Conservation (phyloP, 1,139 yeast species). For the Geotrichum citri-aurantii region DNA sequence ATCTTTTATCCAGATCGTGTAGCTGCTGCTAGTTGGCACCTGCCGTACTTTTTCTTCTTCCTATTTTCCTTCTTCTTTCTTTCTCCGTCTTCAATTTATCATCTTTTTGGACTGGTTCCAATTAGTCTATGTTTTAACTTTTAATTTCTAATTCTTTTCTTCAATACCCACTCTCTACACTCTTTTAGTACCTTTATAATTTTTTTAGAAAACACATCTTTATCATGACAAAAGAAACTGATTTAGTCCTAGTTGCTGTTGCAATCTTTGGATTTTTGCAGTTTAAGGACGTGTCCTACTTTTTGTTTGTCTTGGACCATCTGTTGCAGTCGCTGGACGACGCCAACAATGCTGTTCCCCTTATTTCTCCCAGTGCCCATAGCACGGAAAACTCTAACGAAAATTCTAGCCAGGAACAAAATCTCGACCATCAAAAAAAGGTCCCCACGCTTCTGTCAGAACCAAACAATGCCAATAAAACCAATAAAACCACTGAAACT, state of each 20-base stretch:
- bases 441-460: background rate
- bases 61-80: background rate
- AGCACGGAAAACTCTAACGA: background rate
- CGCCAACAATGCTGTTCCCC: background rate
- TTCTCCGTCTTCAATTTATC: background rate
- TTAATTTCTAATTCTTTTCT: background rate
- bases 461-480: background rate
- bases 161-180: background rate
- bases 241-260: background rate
- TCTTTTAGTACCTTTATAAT: too few relatives aligned
- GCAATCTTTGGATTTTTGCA: background rate
- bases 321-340: background rate
- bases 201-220: too few relatives aligned
- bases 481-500: background rate
- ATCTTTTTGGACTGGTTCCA: background rate
- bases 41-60: background rate
- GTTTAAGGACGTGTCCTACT: background rate
- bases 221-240: background rate
- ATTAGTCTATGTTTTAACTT: background rate
- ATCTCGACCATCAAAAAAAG: background rate
- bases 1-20: background rate
- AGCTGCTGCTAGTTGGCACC: background rate
- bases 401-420: background rate
- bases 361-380: background rate
- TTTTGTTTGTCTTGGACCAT: background rate